Base-by-base conservation (phyloP, 352 stramenopile genomes). In the Globisporangium radiosum region DNA sequence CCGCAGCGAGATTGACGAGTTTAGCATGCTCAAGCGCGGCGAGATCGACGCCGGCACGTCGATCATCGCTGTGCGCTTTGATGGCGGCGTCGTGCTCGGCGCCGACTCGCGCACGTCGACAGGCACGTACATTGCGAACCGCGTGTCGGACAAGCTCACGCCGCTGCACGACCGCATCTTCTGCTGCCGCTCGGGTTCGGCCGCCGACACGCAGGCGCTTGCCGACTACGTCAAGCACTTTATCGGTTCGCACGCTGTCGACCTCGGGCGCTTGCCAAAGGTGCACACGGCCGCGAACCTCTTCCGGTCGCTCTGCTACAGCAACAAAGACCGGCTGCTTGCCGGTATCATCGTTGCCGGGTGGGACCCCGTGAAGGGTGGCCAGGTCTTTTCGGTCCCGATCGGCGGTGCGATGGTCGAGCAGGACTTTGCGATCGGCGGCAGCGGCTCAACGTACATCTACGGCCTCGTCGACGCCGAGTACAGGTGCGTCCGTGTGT, bases 201-300 rank as follows among this genome's bases (percentile, higher is more conserved):
- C 97, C 4, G 96, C 97, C 25, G 97, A 99, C 81, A 99, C 97
- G 52, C 97, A 99, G 75, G 85, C 85, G 60, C 76, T 94, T 1
- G 75, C 75, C 3, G 85, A 94, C 66, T 92, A 92, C 60, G 85
- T 94, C 60, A 77, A 69, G 47, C 81, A 94, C 74, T 94, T 92
- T 19, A 51, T 94, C 51, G 68, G 71, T 48, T 90, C 82, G 38
- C 85, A 94, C 68, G 76, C 81, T 9, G 60, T 88, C 52, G 85
- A 94, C 52, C 53, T 98, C 10, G 97, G 96, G 7, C 80, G 92
- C 36, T 59, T 91, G 57, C 96, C 97, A 11, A 96, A 94, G 62
- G 97, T 99, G 43, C 97, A 97, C 71, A 98, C 96, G 25, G 97
- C 97, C n/a, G 95, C 96, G 19, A 98, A 98, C 73, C 74, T 99